Base-by-base conservation (phyloP, 164 flowering plant species). In the Echeveria elegans region DNA sequence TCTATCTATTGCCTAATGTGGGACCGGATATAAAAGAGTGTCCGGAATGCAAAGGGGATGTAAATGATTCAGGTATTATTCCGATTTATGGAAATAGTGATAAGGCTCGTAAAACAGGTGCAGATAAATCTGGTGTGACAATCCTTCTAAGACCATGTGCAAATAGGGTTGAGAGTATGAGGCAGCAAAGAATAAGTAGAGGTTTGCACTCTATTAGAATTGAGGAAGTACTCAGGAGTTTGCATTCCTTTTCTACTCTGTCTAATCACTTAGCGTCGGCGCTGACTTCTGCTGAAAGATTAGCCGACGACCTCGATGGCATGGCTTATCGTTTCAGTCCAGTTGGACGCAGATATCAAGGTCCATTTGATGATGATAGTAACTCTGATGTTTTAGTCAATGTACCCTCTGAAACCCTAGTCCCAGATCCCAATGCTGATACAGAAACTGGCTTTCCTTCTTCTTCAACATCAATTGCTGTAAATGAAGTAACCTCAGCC, bases 1-100 rank as follows among this genome's bases (percentile, higher is more conserved):
- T 86, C 67, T 86, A 79, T 76, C 80, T 71, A 32, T 74, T 83
- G 75, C 62, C 81, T 2, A 71, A 77, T 67, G 66, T 75, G 62
- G 71, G 79, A 68, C 76, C 80, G 0, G 60, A 77, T 67, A 70
- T 63, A 0, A 85, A 77, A 68, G 85, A 81, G 65, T 87, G 92
- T 56, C 89, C 85, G 0, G 88, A 65, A 5, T 87, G 92, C 59
- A 71, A 72, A 45, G 89, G 82, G 58, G 87, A 83, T 66, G 88
- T 87, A 14, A 67, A 74, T 0, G 82, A 81, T 63, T 62, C 58
- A 31, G 75, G 64, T 34, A 53, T 87, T 24, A 79, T 75, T 43
- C 92, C 89, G 23, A 80, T 87, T 63, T 85, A 85, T 68, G 89
- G 89, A 12, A 72, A 76, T 66, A 82, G 78, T 9, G 65, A 63